These are phyloP conservation scores for Ceratobasidium sp. DNA, from an alignment of 1,284 basidiomycete genomes.

Conservation along the genomic window DNA sequence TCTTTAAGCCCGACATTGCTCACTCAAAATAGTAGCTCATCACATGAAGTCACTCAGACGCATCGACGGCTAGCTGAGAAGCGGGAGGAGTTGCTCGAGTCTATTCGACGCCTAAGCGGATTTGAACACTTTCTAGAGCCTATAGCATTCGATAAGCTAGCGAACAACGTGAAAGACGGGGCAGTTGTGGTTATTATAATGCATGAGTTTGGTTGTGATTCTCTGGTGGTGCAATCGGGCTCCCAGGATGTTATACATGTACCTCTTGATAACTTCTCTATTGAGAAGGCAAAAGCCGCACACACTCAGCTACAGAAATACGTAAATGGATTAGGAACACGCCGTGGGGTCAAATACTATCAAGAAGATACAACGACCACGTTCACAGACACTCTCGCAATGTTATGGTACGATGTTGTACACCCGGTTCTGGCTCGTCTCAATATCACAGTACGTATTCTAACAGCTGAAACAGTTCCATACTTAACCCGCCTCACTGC, in stretches of 20 bases:
- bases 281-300: neutral
- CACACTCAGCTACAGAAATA: neutral
- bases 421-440: conserved; percentile 12
- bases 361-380: neutral
- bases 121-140: neutral
- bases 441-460: neutral
- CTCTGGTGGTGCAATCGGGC: neutral
- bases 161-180: neutral
- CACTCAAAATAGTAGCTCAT: neutral
- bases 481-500: neutral
- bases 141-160: neutral
- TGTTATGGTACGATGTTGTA: conserved; percentile 13
- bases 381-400: neutral
- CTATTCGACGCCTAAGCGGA: neutral
- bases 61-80: neutral
- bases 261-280: neutral
- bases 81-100: neutral
- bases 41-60: neutral
- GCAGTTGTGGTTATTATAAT: neutral
- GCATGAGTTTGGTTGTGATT: neutral
- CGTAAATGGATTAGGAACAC: neutral
- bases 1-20: too few species aligned
- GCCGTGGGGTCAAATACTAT: neutral
- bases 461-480: neutral
- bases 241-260: neutral